Evolutionary conservation across 2,329 filamentous ascomycete genomes (phyloP), one percentile per base, ranked within the genome.

Genomic region (Aspergillus sp.): DNA sequence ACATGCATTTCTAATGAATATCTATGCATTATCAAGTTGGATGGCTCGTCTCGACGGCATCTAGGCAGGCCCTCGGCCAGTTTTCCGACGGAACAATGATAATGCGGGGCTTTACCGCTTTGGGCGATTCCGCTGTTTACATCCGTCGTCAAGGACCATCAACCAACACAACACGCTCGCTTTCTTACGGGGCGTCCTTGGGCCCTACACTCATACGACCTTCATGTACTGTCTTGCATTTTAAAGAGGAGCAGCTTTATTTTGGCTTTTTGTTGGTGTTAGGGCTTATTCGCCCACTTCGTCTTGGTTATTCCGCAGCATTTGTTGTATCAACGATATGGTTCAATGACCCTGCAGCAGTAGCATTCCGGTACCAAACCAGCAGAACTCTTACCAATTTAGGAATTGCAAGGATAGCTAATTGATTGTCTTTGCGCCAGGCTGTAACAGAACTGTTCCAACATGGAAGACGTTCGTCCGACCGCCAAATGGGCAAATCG

Each of bases 401-500:
- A 38, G 4, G 17, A 17, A 42, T 4, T 4, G 10, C 17, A 20
- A 22, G 11, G 7, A 22, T 42, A 9, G 11, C 19, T 30, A 41
- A 49, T 38, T 19, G 42, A 4, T 16, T 26, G 10, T 9, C 14
- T 33, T 22, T 22, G 11, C 20, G 22, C 26, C 35, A 55, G 44
- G 41, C 33, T 46, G 35, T 50, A 24, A 36, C 35, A 26, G 13
- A 4, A 36, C 40, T 30, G 49, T 49, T 45, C 53, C 49, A 53
- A 50, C 22, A 73, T 73, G 70, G 67, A 70, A 45, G 68, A 73
- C 51, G 54, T 72, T 44, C 66, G 67, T 53, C 61, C 68, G 40
- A 75, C 71, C 7, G 69, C 72, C 46, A 71, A 65, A 69, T 75
- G 73, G 73, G 72, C 70, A 50, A 73, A 73, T 53, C 71, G 73